A percentile compares a stretch with the other conserved stretches of the same genome.
Evolutionary conservation across 2,329 filamentous ascomycete genomes (phyloP).

Genomic region (Botryotinia globosa): DNA sequence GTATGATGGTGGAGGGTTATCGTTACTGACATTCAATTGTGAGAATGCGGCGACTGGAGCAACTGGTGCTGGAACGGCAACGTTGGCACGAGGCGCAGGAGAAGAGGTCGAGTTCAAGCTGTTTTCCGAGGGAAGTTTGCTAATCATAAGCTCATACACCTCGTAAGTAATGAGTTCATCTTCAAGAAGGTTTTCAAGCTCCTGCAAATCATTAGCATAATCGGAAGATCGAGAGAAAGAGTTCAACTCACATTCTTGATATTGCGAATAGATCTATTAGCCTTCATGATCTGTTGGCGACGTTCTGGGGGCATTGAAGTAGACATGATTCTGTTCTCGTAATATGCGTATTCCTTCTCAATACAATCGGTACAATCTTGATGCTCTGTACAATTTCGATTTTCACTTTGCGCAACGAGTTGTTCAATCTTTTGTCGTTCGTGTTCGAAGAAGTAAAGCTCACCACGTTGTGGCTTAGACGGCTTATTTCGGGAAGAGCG

Average conservation of each 20-base stretch:
- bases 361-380: conserved; percentile 32
- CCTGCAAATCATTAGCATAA: conserved; percentile 51
- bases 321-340: conserved; percentile 34
- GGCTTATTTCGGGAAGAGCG: conserved; percentile 1
- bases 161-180: conserved; percentile 72
- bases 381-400: conserved; percentile 13
- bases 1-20: conserved; percentile 27
- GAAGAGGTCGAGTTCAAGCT: conserved; percentile 44
- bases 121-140: conserved; percentile 70
- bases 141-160: conserved; percentile 71
- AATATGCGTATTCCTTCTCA: conserved; percentile 29
- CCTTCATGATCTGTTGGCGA: conserved; percentile 38
- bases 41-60: conserved; percentile 31
- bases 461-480: conserved; percentile 12
- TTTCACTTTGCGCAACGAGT: conserved; percentile 12
- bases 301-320: conserved; percentile 35
- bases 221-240: not conserved
- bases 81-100: conserved; percentile 21
- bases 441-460: conserved; percentile 16
- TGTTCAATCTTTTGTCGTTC: conserved; percentile 14
- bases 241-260: conserved; percentile 38
- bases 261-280: conserved; percentile 38
- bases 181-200: conserved; percentile 86
- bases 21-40: conserved; percentile 28
- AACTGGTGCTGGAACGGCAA: conserved; percentile 42